Evolutionary conservation across 2,329 filamentous ascomycete genomes (phyloP).

Genomic region (Thermothelomyces thermophilus): DNA sequence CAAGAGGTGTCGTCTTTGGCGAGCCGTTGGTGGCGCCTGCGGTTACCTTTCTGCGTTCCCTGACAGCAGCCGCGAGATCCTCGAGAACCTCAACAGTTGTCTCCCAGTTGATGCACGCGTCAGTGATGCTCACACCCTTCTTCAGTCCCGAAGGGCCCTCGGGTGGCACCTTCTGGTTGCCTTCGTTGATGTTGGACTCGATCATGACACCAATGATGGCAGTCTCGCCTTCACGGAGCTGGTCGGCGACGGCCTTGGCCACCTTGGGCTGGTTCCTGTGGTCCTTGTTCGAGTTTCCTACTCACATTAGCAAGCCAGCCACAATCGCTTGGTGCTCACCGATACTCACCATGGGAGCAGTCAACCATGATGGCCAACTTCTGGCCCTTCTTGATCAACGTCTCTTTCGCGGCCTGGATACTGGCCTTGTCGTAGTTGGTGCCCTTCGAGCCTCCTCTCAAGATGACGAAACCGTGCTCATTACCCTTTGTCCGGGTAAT

Average conservation of each 20-base stretch:
- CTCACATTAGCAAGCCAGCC: background rate
- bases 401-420: constrained; percentile 72
- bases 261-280: constrained; percentile 97
- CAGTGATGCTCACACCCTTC: constrained; percentile 90
- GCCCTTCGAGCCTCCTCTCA: constrained; percentile 83
- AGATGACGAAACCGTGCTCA: constrained; percentile 94
- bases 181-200: constrained; percentile 93
- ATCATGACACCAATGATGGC: constrained; percentile 97
- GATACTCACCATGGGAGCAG: constrained; percentile 77
- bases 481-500: constrained; percentile 92
- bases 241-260: constrained; percentile 71
- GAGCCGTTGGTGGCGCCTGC: constrained; percentile 30
- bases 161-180: constrained; percentile 77
- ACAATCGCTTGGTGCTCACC: background rate
- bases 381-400: constrained; percentile 73
- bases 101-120: constrained; percentile 95
- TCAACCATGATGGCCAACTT: constrained; percentile 94
- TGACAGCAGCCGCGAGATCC: constrained; percentile 76
- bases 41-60: constrained; percentile 58
- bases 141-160: constrained; percentile 74
- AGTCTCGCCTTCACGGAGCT: constrained; percentile 79
- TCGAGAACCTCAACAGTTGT: constrained; percentile 74
- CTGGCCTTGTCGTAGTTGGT: constrained; percentile 89
- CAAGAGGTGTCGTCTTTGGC: constrained; percentile 40
- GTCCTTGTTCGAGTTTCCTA: constrained; percentile 94